Percentiles rank a stretch among this genome's conserved stretches.
phyloP scores from a whole-genome alignment of 1,284 basidiomycete species.

The Austroboletus novae-zelandiae region DNA sequence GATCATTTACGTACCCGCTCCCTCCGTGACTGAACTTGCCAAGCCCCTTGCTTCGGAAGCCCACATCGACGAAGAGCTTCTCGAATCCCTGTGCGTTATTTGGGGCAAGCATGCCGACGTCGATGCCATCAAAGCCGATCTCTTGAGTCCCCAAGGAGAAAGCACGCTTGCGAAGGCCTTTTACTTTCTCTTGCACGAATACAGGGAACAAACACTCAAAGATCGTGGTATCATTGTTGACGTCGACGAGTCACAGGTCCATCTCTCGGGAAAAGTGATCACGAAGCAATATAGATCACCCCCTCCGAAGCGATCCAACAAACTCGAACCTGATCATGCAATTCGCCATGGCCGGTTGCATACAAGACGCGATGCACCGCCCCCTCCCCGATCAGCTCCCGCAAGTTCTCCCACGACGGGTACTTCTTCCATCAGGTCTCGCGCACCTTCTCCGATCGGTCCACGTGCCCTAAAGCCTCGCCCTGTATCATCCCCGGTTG shows the following conservation, averaged over 20 bases:
- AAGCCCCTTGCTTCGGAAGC: conserved; percentile 65
- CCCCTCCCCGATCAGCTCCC: conserved; percentile 32
- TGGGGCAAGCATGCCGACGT: conserved; percentile 72
- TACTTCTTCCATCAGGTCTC: conserved; percentile 34
- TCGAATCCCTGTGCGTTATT: conserved; percentile 86
- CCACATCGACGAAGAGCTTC: conserved; percentile 83
- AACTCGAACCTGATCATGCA: conserved; percentile 11
- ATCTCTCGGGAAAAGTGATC: conserved; percentile 38
- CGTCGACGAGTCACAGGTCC: conserved; percentile 30
- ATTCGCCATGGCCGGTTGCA: conserved; percentile 9
- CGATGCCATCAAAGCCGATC: conserved; percentile 58
- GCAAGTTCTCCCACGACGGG: conserved; percentile 23
- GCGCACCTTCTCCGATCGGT: conserved; percentile 49
- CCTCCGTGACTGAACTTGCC: conserved; percentile 66
- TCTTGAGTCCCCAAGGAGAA: conserved; percentile 60
- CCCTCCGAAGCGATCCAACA: conserved; percentile 23
- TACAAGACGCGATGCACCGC: conserved; percentile 21
- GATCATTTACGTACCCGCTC: conserved; percentile 54
- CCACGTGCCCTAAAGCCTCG: conserved; percentile 39
- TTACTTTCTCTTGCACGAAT: conserved; percentile 83
- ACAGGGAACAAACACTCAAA: conserved; percentile 72
- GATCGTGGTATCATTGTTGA: conserved; percentile 56
- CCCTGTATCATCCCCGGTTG: conserved; percentile 33
- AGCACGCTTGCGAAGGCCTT: conserved; percentile 90
- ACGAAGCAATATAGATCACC: conserved; percentile 48